A percentile compares a stretch with the other conserved stretches of the same genome.
phyloP scores from a whole-genome alignment of 2,329 filamentous ascomycete species.

The Tolypocladium amazonense region DNA sequence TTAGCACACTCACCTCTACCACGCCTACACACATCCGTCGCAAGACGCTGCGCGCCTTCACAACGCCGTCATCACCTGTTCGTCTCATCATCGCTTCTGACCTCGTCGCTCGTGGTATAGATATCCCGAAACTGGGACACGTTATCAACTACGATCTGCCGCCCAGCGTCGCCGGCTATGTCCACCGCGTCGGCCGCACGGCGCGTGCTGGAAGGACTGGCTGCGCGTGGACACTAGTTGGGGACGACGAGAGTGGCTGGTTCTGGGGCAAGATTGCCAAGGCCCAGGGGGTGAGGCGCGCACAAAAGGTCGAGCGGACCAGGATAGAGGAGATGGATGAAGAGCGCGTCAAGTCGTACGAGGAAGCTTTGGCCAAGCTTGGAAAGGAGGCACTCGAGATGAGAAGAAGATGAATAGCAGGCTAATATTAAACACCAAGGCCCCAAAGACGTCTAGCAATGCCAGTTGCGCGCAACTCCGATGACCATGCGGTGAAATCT shows the following conservation, averaged over 20 bases:
- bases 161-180: conserved; percentile 67
- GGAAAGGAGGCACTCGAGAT: conserved; percentile 44
- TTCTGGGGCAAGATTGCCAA: conserved; percentile 77
- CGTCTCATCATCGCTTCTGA: conserved; percentile 83
- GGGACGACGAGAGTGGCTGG: conserved; percentile 76
- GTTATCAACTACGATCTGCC: conserved; percentile 94
- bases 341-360: conserved; percentile 35
- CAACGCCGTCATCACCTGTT: conserved; percentile 52
- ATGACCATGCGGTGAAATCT: not conserved
- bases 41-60: conserved; percentile 58
- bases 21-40: conserved; percentile 61
- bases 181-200: conserved; percentile 86
- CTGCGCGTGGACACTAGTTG: conserved; percentile 77
- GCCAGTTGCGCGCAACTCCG: not conserved
- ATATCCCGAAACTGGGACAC: conserved; percentile 67
- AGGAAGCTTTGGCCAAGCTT: conserved; percentile 49
- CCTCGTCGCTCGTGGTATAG: conserved; percentile 83
- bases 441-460: not conserved
- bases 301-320: conserved; percentile 34
- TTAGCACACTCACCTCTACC: conserved; percentile 68
- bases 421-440: not conserved
- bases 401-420: conserved; percentile 11
- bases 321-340: conserved; percentile 37
- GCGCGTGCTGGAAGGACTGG: conserved; percentile 70
- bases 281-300: conserved; percentile 36